Evolutionary conservation across 2,329 filamentous ascomycete species (phyloP).

Genomic region (Cercospora zeae-maydis): DNA sequence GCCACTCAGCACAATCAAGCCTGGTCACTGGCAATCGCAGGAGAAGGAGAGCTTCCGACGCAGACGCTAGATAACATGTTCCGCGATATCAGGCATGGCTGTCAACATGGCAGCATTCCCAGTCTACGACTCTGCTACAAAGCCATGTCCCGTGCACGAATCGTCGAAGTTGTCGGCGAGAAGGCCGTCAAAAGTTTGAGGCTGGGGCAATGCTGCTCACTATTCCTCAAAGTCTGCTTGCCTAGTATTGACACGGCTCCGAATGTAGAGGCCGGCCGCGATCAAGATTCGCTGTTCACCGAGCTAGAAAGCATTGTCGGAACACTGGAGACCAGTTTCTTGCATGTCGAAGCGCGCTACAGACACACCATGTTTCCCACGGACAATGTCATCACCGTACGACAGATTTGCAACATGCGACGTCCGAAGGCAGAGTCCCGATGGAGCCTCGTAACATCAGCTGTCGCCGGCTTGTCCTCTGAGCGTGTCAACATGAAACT

Average conservation of each 20-base stretch:
- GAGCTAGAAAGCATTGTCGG: slow-evolving; percentile 37
- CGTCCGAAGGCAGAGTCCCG: slow-evolving; percentile 34
- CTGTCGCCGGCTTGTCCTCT: slow-evolving; percentile 10
- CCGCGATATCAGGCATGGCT: slow-evolving; percentile 17
- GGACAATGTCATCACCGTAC: slow-evolving; percentile 32
- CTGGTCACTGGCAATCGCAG: slow-evolving; percentile 16
- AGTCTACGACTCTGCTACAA: slow-evolving; percentile 35
- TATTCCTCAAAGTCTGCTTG: slow-evolving; percentile 33
- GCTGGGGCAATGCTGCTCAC: slow-evolving; percentile 25
- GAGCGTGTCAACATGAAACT: slow-evolving; percentile 19
- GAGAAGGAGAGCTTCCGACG: slow-evolving; percentile 10
- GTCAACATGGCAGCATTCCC: slow-evolving; percentile 24
- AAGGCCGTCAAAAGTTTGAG: slow-evolving; percentile 29
- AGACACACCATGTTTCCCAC: slow-evolving; percentile 35
- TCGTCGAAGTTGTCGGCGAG: slow-evolving; percentile 32
- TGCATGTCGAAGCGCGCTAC: slow-evolving; percentile 37
- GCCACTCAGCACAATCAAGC: not conserved
- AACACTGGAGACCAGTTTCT: slow-evolving; percentile 30
- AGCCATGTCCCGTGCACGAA: slow-evolving; percentile 24
- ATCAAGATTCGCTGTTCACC: slow-evolving; percentile 31
- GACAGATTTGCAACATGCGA: slow-evolving; percentile 31
- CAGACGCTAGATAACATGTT: slow-evolving; percentile 17
- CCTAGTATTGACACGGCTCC: slow-evolving; percentile 18
- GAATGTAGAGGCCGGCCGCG: slow-evolving; percentile 7
- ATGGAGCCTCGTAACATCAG: slow-evolving; percentile 31